phyloP scores from a whole-genome alignment of 2,329 filamentous ascomycete genomes.

The Trichothecium sympodiale region DNA sequence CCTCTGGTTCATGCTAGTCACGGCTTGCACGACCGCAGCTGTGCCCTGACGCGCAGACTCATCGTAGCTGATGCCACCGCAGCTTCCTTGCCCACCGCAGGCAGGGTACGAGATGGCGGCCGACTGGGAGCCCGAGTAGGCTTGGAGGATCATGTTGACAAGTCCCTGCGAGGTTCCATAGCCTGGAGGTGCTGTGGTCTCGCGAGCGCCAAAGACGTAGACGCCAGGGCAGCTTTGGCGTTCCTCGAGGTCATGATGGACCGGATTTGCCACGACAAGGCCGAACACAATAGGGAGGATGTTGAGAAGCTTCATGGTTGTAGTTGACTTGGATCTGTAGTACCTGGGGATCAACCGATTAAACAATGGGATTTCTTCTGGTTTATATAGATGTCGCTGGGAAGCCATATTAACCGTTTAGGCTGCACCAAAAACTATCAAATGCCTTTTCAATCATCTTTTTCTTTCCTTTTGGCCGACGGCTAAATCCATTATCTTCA shows the following conservation, averaged over 20 bases:
- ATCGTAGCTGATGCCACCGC: slow-evolving; percentile 48
- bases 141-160: slow-evolving; percentile 35
- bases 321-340: background rate
- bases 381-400: no score
- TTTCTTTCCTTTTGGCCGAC: no score
- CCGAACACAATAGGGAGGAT: background rate
- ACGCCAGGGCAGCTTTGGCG: slow-evolving; percentile 23
- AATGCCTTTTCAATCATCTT: no score
- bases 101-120: slow-evolving; percentile 50
- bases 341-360: no score
- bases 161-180: slow-evolving; percentile 39
- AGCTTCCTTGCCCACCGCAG: slow-evolving; percentile 47
- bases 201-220: slow-evolving; percentile 35
- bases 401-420: no score
- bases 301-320: background rate
- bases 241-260: no score
- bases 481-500: no score
- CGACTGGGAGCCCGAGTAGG: slow-evolving; percentile 38
- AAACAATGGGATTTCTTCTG: no score
- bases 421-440: no score
- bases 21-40: slow-evolving; percentile 44
- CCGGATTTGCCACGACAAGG: background rate
- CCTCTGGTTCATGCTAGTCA: slow-evolving; percentile 43
- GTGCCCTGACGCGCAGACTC: slow-evolving; percentile 48
- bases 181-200: slow-evolving; percentile 37